Base-by-base conservation (phyloP, 2,329 filamentous ascomycete genomes). In the Scleromitrula shiraiana region DNA sequence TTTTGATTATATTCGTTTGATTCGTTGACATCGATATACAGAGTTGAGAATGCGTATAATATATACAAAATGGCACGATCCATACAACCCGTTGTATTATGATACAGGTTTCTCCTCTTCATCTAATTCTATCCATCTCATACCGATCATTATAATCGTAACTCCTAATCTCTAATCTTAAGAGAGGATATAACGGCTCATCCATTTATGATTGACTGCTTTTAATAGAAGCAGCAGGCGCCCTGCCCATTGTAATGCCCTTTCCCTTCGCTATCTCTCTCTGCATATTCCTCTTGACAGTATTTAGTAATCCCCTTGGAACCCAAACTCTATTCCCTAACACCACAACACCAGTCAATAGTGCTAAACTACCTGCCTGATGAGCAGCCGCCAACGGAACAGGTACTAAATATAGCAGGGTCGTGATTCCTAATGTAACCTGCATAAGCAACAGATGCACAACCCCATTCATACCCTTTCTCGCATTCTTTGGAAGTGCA, bases 391-490 rank as follows among this genome's bases (percentile, higher is more conserved):
- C 93, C 8, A 98, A 72, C 53, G 85, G 83, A 2, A 84, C 85
- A 4, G 94, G 93, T 1, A 98, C 90, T 65, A 98, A 83, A 70
- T 96, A 97, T 60, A 95, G 83, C 51, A 98, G 74, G 0, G 93
- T 98, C 54, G 76, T 81, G 65, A 98, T 95, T 20, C 93, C 93
- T 5, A 98, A 77, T 0, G 81, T 73, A 22, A 88, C 90, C 68
- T 98, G 93, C 56, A 94, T 53, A 50, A 77, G 78, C 2, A 86
- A 88, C 15, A 96, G 78, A 61, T 93, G 89, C 17, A 96, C 79
- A 10, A 96, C 74, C 5, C 90, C 91, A 41, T 80, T 72, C 49
- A 91, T 75, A 37, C 86, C 87, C 67, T 79, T 84, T 57, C 70
- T 74, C 3, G 78, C 86, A 40, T 77, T 70, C 33, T 64, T 68